A percentile compares a stretch with the other conserved stretches of the same genome.
phyloP scores from a whole-genome alignment of 2,329 filamentous ascomycete genomes.

The Didymella segeticola region DNA sequence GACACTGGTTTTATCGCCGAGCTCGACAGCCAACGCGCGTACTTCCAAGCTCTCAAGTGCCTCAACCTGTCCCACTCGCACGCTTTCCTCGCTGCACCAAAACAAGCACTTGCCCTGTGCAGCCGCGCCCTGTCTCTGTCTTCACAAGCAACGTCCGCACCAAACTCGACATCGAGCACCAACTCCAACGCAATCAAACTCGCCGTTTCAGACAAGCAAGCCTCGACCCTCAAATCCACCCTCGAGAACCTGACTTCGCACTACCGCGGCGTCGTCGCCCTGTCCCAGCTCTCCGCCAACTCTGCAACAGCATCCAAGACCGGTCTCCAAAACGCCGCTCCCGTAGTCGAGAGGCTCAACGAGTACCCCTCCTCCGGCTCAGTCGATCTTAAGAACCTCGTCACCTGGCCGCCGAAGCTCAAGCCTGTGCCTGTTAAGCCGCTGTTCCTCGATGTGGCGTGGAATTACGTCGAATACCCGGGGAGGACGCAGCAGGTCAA shows the following conservation, averaged over 20 bases:
- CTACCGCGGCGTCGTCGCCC: constrained; percentile 83
- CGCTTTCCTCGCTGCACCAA: constrained; percentile 71
- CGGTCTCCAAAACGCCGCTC: constrained; percentile 55
- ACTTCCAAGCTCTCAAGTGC: constrained; percentile 90
- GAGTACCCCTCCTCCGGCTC: constrained; percentile 72
- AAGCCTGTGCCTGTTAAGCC: constrained; percentile 90
- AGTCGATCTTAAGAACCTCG: constrained; percentile 79
- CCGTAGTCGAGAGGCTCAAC: constrained; percentile 76
- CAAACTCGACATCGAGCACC: constrained; percentile 44
- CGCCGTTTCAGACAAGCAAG: constrained; percentile 66
- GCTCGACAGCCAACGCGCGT: constrained; percentile 77
- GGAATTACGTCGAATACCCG: constrained; percentile 96
- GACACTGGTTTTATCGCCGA: constrained; percentile 78
- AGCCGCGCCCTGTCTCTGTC: constrained; percentile 72
- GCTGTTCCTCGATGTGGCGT: constrained; percentile 93
- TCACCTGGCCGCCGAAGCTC: constrained; percentile 84
- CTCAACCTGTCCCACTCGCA: constrained; percentile 87
- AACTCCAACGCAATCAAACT: constrained; percentile 58
- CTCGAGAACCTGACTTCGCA: constrained; percentile 77
- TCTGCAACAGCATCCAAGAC: constrained; percentile 56
- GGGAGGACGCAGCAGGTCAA: constrained; percentile 56
- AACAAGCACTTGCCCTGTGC: constrained; percentile 85
- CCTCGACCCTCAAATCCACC: constrained; percentile 65
- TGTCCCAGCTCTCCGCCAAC: constrained; percentile 68
- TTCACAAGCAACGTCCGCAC: constrained; percentile 56